A percentile compares a stretch with the other conserved stretches of the same genome.
Evolutionary conservation across 495 filamentous ascomycete genomes (phyloP).

Genomic region (Umbilicaria muhlenbergii): DNA sequence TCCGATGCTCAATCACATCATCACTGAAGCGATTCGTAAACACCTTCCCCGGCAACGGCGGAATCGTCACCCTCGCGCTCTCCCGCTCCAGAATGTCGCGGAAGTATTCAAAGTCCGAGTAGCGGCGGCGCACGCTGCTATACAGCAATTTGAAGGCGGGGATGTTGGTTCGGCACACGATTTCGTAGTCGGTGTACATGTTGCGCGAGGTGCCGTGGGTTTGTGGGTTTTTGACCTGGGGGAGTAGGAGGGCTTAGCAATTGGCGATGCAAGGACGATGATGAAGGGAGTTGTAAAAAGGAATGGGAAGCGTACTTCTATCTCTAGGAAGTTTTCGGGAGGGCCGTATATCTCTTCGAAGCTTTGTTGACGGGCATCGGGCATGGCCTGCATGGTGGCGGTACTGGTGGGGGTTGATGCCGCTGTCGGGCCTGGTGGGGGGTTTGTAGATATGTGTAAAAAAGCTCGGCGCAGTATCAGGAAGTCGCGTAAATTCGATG

Average conservation of each 20-base stretch:
- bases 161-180: conserved; percentile 93
- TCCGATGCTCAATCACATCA: conserved; percentile 91
- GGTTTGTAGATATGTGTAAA: too few species aligned
- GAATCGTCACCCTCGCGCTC: conserved; percentile 84
- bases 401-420: too few species aligned
- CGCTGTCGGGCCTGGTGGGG: too few species aligned
- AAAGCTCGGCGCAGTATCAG: too few species aligned
- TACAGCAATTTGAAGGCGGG: conserved; percentile 91
- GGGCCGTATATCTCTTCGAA: conserved; percentile 99
- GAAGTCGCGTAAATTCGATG: too few species aligned
- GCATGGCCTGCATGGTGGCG: conserved; percentile 60
- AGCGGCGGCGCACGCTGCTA: conserved; percentile 76
- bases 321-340: conserved; percentile 96
- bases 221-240: conserved; percentile 81
- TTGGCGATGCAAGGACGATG: not conserved
- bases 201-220: conserved; percentile 86
- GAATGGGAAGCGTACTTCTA: conserved; percentile 49
- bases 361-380: conserved; percentile 74
- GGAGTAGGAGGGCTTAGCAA: conserved; percentile 4
- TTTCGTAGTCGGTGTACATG: conserved; percentile 99
- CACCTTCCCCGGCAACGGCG: conserved; percentile 89
- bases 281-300: not conserved
- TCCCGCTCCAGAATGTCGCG: conserved; percentile 96
- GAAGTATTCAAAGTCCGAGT: conserved; percentile 97
- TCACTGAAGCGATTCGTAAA: conserved; percentile 97